These are phyloP conservation scores for Moricandia arvensis DNA, from an alignment of 345 rosid species.

Conservation along the genomic window DNA sequence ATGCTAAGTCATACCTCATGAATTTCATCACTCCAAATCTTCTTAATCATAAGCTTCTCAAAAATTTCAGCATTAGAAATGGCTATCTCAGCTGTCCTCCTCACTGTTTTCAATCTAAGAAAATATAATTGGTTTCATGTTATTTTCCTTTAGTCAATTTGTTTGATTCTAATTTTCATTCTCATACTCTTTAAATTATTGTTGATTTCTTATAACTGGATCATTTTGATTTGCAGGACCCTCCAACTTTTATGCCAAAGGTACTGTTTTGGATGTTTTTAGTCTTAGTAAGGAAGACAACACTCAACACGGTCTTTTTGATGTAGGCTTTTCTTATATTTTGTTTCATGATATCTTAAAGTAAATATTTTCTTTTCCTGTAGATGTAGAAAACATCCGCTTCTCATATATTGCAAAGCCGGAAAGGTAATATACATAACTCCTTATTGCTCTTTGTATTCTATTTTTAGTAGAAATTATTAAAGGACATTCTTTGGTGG, in stretches of 20 bases:
- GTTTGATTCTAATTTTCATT: no score
- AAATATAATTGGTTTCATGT: no score
- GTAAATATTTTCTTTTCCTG: conserved; percentile 2
- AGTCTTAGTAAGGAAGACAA: conserved; percentile 50
- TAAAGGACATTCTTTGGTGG: background rate
- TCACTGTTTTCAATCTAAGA: no score
- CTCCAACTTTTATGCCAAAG: no score
- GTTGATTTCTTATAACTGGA: background rate
- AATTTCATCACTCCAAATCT: no score
- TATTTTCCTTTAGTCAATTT: no score
- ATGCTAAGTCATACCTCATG: no score
- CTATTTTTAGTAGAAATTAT: no score
- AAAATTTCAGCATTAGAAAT: no score
- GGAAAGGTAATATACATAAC: conserved; percentile 55
- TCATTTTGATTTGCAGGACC: background rate
- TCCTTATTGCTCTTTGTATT: background rate
- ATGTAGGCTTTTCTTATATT: conserved; percentile 7
- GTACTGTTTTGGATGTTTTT: conserved; percentile 53
- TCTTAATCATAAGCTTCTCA: no score
- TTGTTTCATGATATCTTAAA: background rate
- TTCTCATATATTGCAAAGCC: conserved; percentile 80
- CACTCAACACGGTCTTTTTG: background rate
- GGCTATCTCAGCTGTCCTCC: no score
- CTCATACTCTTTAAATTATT: background rate
- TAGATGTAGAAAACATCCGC: conserved; percentile 86